Base-by-base conservation (phyloP, 331 rosid species). In the Malus hybrid region DNA sequence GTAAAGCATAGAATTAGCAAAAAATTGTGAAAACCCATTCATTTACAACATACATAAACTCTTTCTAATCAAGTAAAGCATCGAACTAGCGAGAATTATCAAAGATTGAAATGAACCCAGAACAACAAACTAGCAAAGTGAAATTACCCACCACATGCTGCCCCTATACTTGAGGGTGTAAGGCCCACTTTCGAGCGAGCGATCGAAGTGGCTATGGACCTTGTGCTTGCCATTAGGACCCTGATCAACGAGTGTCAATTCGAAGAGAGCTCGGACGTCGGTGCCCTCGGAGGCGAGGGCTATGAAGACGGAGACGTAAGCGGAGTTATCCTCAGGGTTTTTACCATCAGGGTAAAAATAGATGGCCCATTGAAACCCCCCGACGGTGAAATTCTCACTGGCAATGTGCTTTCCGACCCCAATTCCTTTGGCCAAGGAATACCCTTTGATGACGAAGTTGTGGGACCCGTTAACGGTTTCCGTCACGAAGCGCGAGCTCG, bases 391-490 rank as follows among this genome's bases (percentile, higher is more conserved):
- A 11, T 79, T 84, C 44, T 90, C 93, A 80, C 98, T 93, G 7
- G 93, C 88, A n/a, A 93, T 88, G 90, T 90, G 92, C 78, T 91
- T 89, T 6, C 98, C 98, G 0, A 87, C 85, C 18, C 97, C 96
- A 74, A 91, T 93, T 7, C 98, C 98, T 74, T 93, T 93, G 32
- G 97, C 98, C 9, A 93, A 71, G 10, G 97, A 93, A 73, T 91
- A 93, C 0, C 98, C 98, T 48, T 84, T 86, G 6, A 93, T 91
- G 12, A 88, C 83, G 68, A 93, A 88, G 72, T 88, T 88, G 87
- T 93, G 98, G 7, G 98, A 91, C 1, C 98, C 97, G 79, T 93
- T 93, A 42, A 93, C 96, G 18, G 98, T 91, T 80, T 90, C 88
- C 29, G 94, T 93, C 70, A 91, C 89, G 57, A 96, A 91, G 52